Evolutionary conservation across 2,329 filamentous ascomycete genomes (phyloP).

Genomic region (Trichoderma polysporum): DNA sequence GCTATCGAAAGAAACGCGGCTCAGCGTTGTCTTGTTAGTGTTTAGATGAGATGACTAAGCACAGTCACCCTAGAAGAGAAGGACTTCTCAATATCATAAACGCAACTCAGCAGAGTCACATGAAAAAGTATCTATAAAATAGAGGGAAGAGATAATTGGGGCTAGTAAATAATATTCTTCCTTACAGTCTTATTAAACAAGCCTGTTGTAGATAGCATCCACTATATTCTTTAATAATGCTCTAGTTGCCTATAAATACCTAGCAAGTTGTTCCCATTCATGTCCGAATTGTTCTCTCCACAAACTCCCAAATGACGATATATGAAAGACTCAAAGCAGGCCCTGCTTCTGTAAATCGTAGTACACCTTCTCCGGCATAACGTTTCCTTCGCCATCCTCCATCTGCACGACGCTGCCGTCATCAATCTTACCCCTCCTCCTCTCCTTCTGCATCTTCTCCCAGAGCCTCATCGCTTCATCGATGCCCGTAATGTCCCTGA

Average conservation of each 20-base stretch:
- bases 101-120: too few relatives aligned
- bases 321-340: slow-evolving; percentile 56
- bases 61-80: too few relatives aligned
- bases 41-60: background rate
- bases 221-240: background rate
- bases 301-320: slow-evolving; percentile 4
- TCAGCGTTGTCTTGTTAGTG: background rate
- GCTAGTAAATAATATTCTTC: too few relatives aligned
- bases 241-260: background rate
- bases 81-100: too few relatives aligned
- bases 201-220: background rate
- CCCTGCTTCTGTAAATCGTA: slow-evolving; percentile 93
- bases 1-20: background rate
- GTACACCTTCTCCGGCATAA: slow-evolving; percentile 99
- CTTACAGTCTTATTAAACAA: too few relatives aligned
- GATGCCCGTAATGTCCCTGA: slow-evolving; percentile 91
- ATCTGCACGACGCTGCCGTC: slow-evolving; percentile 92
- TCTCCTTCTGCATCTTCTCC: slow-evolving; percentile 88
- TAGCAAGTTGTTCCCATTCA: background rate
- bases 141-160: too few relatives aligned
- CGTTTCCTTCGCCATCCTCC: slow-evolving; percentile 96
- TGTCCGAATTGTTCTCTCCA: background rate
- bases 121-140: too few relatives aligned
- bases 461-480: slow-evolving; percentile 84
- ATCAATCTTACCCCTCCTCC: slow-evolving; percentile 72